Conservation (phyloP, 1,284 basidiomycete species). For the Albatrellus sp. region DNA sequence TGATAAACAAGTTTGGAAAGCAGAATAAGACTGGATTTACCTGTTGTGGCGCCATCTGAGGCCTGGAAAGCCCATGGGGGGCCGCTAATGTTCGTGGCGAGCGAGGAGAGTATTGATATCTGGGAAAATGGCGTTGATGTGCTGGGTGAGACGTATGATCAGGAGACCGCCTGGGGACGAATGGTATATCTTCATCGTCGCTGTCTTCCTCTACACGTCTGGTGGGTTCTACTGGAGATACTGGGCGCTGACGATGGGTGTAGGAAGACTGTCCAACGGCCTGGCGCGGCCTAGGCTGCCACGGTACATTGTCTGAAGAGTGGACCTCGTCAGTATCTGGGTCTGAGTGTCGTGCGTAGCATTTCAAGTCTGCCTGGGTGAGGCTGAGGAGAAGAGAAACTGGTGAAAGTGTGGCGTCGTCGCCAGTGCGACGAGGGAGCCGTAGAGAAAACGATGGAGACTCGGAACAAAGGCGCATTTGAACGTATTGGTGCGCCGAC, state of each 20-base stretch:
- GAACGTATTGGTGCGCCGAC: conserved; percentile 1
- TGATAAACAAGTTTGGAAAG: background rate
- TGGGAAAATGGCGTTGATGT: background rate
- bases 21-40: conserved; percentile 3
- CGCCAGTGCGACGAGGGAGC: background rate
- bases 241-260: background rate
- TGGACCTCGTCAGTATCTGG: conserved; percentile 3
- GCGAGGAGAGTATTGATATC: conserved; percentile 3
- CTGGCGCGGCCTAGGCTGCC: background rate
- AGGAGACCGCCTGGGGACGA: conserved; percentile 6
- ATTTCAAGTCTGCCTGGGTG: background rate
- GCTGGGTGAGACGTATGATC: background rate
- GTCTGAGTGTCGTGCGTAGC: background rate
- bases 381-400: background rate
- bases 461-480: conserved; percentile 1
- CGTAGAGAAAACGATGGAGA: background rate
- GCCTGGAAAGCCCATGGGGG: background rate
- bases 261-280: background rate
- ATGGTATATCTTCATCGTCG: conserved; percentile 1
- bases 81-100: background rate
- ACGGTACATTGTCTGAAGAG: conserved; percentile 1
- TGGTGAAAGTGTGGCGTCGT: background rate
- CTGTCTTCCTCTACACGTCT: background rate
- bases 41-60: conserved; percentile 5
- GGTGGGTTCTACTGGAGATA: background rate